Base-by-base conservation (phyloP, 108 stramenopile species). In the Seminavis robusta region DNA sequence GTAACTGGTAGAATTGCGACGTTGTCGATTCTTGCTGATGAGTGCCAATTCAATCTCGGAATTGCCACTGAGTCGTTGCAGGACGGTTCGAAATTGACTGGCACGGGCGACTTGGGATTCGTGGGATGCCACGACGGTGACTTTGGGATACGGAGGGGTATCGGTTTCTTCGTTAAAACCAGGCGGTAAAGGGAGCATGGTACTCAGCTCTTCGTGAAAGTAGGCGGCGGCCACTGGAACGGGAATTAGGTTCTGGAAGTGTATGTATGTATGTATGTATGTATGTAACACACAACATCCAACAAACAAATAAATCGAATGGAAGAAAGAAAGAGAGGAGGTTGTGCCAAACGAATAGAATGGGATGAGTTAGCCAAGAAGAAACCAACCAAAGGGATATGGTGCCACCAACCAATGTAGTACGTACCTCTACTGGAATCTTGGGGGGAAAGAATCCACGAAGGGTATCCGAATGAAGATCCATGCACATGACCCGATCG, bases 181-280 rank as follows among this genome's bases (percentile, higher is more conserved):
- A 34, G 51, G 64, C 33, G 42, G 49, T 53, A 39, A 47, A 65
- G 36, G 36, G 10, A 32, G 13, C 36, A 63, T 38, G 3, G 28
- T 49, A 4, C 25, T 27, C 52, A 53, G 37, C 52, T 94, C 84
- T 61, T 94, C 88, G 54, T 94, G 80, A 52, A 90, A 94, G 57
- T 88, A 94, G 16, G 92, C 92, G 4, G 92, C 92, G 8, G 92
- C 92, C 2, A 94, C 92, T 1, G 92, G 92, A 21, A 77, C 84
- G 8, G 92, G 88, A 52, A 81, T 56, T 25, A 94, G 51, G 56
- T 94, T 81, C 74, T 76, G 29, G 6, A 53, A 2, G 24, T n/a
- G n/a, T n/a, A n/a, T n/a, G n/a, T n/a, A n/a, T n/a, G n/a, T n/a
- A n/a, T n/a, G n/a, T n/a, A n/a, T n/a, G n/a, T n/a, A n/a, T n/a